Evolutionary conservation across 1,284 basidiomycete species (phyloP), one percentile per base, ranked within the genome.

Genomic region (Inonotus hispidus): DNA sequence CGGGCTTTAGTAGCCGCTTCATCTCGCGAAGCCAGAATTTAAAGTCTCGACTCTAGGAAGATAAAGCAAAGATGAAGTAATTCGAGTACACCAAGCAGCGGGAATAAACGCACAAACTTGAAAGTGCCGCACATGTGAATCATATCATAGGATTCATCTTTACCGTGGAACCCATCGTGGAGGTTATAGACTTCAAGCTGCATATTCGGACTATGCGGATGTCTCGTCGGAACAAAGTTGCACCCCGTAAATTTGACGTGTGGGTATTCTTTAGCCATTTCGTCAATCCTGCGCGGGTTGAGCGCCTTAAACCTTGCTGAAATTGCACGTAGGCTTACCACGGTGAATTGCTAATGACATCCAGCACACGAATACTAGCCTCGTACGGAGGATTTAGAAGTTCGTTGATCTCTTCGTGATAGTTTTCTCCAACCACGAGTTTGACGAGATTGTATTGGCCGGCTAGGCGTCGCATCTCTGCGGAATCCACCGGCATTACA

Each of bases 231-330:
- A 19, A 63, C 62, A 23, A 63, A 45, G 39, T 63, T 59, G 35
- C 58, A 59, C 4, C 62, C 62, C 11, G 58, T 59, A 35, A 63
- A 63, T 46, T 63, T 63, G 49, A 63, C 62, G 39, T 63, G 58
- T 25, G 62, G 62, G 38, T 63, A 60, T 53, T 63, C 62, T 23
- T 35, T 37, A 2, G 58, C 62, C 62, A 63, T 63, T 32, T 63
- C 62, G 46, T 63, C 62, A 52, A 63, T 60, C 62, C 62, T 63
- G 54, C 21, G 32, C 37, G 41, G 37, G 53, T 47, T 35, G 21
- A 35, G 38, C 49, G 35, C 50, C 27, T 25, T 29, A 7, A 35
- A 55, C 10, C 1, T 14, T 2, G 16, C 39, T 10, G 25, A 56
- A 35, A 1, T 14, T 21, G 13, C 14, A 43, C 41, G 23, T 7